Evolutionary conservation across 768 basidiomycete species (phyloP), one percentile per base, ranked within the genome.

Genomic region (Macrolepiota albuminosa): DNA sequence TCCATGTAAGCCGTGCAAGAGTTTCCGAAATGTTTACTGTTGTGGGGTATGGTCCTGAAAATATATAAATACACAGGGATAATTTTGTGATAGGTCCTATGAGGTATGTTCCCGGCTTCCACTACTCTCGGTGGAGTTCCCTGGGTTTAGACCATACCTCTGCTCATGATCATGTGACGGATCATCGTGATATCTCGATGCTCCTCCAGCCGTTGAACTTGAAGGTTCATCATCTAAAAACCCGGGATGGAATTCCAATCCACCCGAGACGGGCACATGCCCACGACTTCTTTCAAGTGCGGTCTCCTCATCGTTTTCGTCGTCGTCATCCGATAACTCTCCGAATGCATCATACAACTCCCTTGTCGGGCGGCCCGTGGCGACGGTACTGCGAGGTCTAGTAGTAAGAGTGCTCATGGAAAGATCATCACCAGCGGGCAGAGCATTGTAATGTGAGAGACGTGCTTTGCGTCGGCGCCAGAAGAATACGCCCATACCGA

Each of bases 331-430:
- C 34, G 88, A 89, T 31, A 87, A 81, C 68, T 94, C 93, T 39
- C 93, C 94, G 73, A 98, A 98, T 18, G 96, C 95, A 72, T 98
- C 95, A 67, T 98, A 98, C 62, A 99, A 70, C 73, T 98, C 96
- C 75, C 89, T 89, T 53, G 94, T 90, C 21, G 75, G 74, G 53
- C 87, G 80, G 40, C 71, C 34, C 67, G 69, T 64, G 24, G 67
- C 64, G 26, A 72, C 59, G 33, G 76, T 47, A 34, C 58, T 52
- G 1, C 66, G 60, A 13, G 59, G 72, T 4, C 75, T 68, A 26
- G 78, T 72, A 21, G 82, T 78, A 34, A 97, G 71, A 4, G 87
- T 70, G 53, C 81, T 84, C 93, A 98, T 93, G 8, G 86, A 84
- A 56, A 95, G 72, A 53, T 89, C 88, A 55, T 90, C 89, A 36